Base-by-base conservation (phyloP, 257 asterid genomes). In the Misopates orontium region DNA sequence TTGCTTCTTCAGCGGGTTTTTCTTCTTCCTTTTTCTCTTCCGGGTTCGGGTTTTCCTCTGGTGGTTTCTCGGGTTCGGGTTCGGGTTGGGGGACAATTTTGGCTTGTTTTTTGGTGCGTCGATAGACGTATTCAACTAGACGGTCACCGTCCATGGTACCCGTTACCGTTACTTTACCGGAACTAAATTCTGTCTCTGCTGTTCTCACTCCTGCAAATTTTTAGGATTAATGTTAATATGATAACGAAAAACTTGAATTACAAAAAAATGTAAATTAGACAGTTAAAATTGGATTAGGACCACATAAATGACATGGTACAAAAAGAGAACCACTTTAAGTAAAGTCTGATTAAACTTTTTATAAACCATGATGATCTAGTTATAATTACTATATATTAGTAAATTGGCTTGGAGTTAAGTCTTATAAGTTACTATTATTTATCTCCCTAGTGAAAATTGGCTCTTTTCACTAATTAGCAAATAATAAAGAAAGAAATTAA, bases 31-130 rank as follows among this genome's bases (percentile, higher is more conserved):
- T 63, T 40, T 73, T 39, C 73, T 81, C 89, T 28, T 77, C 79
- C 2, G 79, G 62, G 4, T 44, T 77, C 79, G 47, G 77, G 75
- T 14, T 28, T 62, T 48, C 24, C 28, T 16, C 66, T 4, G 65
- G 28, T 1, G 80, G 75, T 25, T 75, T 77, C 50, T 74, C 78
- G 24, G 85, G 80, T 16, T 79, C 87, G 15, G 80, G 76, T 13
- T 87, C 91, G 23, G 89, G 85, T 55, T 83, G 89, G 0, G 87
- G 88, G 40, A 87, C 90, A 20, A 91, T 80, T 36, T 82, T 86
- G 57, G 98, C 98, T 42, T 87, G 96, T 65, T 91, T 91, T 57
- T 78, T 91, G 20, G 96, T 89, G 40, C 87, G 77, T 28, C 90
- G 71, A 78, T 91, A 89, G 7, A 91, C 95, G 64, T 89, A 83